Percentiles rank a stretch among this genome's conserved stretches.
These are phyloP conservation scores for Penicillium sp. DNA, from an alignment of 2,329 filamentous ascomycete species.

Conservation along the genomic window DNA sequence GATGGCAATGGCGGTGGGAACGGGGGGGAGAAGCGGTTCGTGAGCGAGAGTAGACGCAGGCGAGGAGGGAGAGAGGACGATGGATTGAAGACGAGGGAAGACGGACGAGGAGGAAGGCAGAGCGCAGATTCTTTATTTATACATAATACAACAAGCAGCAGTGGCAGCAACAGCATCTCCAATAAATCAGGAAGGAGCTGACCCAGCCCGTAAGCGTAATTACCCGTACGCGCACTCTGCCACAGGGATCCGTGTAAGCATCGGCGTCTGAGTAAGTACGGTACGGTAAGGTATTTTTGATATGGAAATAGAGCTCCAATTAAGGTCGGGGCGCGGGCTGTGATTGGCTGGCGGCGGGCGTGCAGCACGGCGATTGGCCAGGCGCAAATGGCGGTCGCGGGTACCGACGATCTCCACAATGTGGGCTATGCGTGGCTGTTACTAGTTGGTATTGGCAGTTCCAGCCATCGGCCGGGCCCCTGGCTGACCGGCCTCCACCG, in stretches of 20 bases:
- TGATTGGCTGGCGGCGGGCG: not conserved
- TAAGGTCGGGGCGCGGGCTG: too few species aligned
- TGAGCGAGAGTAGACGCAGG: not conserved
- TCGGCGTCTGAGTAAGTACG: not conserved
- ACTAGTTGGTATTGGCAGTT: not conserved
- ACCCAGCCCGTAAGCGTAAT: not conserved
- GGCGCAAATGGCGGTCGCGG: slow-evolving; percentile 18
- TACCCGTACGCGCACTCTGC: not conserved
- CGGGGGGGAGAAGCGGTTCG: not conserved
- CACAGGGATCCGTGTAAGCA: too few species aligned
- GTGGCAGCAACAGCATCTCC: not conserved
- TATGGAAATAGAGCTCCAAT: not conserved
- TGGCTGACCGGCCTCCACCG: slow-evolving; percentile 9
- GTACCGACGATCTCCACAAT: slow-evolving; percentile 18
- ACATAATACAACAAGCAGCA: not conserved
- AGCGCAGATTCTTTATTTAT: not conserved
- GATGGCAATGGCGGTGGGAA: not conserved
- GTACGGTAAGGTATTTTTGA: not conserved
- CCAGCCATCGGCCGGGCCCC: slow-evolving; percentile 4
- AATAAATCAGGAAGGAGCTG: too few species aligned
- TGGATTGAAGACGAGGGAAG: not conserved
- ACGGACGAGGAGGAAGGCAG: not conserved
- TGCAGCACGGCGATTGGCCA: slow-evolving; percentile 6
- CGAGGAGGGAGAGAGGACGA: not conserved
- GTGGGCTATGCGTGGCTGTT: slow-evolving; percentile 9